Conservation (phyloP, 352 stramenopile species). For the Hyaloperonospora brassicae region DNA sequence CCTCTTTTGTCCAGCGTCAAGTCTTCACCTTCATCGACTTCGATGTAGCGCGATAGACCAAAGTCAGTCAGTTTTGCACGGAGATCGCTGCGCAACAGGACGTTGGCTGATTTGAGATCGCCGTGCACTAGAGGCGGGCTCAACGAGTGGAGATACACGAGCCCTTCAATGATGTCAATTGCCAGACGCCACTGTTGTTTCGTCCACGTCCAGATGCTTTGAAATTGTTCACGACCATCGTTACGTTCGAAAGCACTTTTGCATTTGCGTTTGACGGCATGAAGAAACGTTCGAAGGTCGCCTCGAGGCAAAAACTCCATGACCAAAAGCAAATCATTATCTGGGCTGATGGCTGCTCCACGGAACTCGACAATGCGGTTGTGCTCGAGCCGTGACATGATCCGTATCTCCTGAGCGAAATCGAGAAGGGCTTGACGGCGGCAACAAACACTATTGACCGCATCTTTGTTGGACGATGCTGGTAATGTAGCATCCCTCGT, state of each 20-base stretch:
- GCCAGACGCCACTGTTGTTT: constrained; percentile 34
- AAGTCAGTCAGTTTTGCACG: constrained; percentile 39
- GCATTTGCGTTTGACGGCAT: constrained; percentile 18
- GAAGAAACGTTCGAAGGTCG: constrained; percentile 38
- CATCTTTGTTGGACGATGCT: constrained; percentile 7
- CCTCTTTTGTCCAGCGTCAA: background rate
- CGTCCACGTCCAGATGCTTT: constrained; percentile 38
- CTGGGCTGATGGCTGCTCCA: constrained; percentile 37
- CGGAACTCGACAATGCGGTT: constrained; percentile 45
- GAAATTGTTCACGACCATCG: constrained; percentile 16
- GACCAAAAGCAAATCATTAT: constrained; percentile 33
- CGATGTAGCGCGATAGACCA: constrained; percentile 31
- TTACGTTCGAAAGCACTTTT: constrained; percentile 7
- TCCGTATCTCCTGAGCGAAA: constrained; percentile 45
- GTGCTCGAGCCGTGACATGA: constrained; percentile 39
- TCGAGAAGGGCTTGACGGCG: constrained; percentile 25
- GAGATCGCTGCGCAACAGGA: constrained; percentile 30
- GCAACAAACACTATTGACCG: constrained; percentile 3
- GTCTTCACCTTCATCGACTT: constrained; percentile 6
- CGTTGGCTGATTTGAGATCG: constrained; percentile 35
- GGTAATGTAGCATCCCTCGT: constrained; percentile 6
- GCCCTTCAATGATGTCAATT: constrained; percentile 39
- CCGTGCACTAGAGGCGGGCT: constrained; percentile 31
- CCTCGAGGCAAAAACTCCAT: constrained; percentile 53
- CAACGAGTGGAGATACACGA: constrained; percentile 43